Conservation (phyloP, 176 grass and related monocot genomes). For the Pontederia crassipes region DNA sequence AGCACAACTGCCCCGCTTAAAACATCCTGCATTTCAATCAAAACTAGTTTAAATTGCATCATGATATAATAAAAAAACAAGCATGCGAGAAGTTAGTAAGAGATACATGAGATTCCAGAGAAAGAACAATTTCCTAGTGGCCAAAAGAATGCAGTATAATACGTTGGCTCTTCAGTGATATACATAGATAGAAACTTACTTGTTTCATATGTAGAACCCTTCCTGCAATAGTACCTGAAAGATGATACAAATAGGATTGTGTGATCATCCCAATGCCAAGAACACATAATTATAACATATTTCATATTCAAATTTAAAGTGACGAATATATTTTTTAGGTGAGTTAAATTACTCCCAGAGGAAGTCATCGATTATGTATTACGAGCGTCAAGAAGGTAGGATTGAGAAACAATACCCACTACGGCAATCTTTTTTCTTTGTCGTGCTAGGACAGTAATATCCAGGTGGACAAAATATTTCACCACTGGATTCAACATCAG, state of each 20-base stretch:
- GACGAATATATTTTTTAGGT: too few species aligned
- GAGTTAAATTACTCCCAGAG: too few species aligned
- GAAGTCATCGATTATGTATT: conserved; percentile 1
- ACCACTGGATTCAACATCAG: conserved; percentile 48
- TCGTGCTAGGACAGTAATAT: conserved; percentile 81
- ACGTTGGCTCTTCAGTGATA: too few species aligned
- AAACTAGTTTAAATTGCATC: conserved; percentile 2
- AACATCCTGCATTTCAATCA: conserved; percentile 46
- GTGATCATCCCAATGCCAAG: background rate
- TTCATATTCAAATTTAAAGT: background rate
- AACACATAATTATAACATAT: background rate
- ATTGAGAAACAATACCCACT: conserved; percentile 72
- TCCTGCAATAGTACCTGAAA: conserved; percentile 79
- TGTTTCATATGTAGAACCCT: conserved; percentile 45
- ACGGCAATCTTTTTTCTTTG: conserved; percentile 68
- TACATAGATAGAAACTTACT: conserved; percentile 46
- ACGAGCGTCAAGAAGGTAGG: conserved; percentile 39
- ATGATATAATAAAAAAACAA: conserved; percentile 3
- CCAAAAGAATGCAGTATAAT: too few species aligned
- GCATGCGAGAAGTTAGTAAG: background rate
- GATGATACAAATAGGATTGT: background rate
- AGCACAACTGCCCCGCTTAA: conserved; percentile 51
- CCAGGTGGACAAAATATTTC: conserved; percentile 75
- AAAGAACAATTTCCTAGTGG: background rate
- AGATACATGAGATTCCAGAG: background rate